Evolutionary conservation across 192 early-diverging fungal species (phyloP).

Genomic region (Backusella mclennaniae): DNA sequence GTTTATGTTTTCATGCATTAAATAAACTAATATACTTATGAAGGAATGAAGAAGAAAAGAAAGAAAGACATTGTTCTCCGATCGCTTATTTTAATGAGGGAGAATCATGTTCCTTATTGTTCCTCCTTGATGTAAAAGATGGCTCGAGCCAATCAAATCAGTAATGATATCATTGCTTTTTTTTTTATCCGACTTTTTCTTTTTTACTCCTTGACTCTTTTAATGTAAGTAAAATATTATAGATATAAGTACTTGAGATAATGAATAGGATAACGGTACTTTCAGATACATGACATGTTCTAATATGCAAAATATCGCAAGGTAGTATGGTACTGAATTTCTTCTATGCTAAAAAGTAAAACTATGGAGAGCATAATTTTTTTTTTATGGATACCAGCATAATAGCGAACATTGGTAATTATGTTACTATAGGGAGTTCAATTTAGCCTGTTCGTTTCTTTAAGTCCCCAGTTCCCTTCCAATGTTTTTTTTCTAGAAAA

Average conservation of each 20-base stretch:
- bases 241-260: no score
- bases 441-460: background rate
- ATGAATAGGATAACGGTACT: background rate
- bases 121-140: background rate
- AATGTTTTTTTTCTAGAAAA: background rate
- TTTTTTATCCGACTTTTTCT: background rate
- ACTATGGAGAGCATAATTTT: background rate
- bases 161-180: background rate
- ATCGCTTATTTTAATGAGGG: slow-evolving; percentile 16
- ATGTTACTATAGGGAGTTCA: background rate
- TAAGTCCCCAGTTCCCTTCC: background rate
- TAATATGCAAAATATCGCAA: background rate
- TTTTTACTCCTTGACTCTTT: background rate
- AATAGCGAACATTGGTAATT: background rate
- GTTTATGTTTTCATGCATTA: background rate
- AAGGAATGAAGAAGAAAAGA: background rate
- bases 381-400: background rate
- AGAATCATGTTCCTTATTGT: background rate
- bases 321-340: background rate
- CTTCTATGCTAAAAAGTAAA: background rate
- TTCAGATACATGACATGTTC: background rate
- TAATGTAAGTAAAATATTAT: background rate
- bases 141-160: background rate
- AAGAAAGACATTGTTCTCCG: background rate
- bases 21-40: background rate